Evolutionary conservation across 352 stramenopile genomes (phyloP).

Genomic region (Phytophthora citricola): DNA sequence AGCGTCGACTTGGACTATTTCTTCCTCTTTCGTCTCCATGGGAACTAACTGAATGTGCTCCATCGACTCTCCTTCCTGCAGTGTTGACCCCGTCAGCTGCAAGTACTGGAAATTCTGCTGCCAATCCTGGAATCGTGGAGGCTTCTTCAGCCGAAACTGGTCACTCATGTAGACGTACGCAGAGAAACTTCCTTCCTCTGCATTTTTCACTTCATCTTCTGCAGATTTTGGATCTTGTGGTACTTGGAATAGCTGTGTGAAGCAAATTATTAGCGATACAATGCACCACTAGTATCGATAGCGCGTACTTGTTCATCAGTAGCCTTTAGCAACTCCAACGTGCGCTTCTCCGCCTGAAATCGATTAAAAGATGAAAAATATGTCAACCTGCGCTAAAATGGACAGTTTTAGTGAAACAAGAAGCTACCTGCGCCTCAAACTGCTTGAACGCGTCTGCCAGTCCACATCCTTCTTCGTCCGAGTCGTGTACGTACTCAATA

Average conservation of each 20-base stretch:
- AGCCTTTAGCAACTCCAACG: constrained; percentile 40
- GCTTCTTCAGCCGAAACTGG: constrained; percentile 46
- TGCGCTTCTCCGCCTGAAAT: constrained; percentile 51
- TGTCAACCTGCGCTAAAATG: too few relatives aligned
- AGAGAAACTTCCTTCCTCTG: constrained; percentile 21
- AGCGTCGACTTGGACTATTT: background rate
- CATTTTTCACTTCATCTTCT: background rate
- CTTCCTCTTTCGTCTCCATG: background rate
- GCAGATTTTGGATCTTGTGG: background rate
- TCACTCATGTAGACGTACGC: constrained; percentile 61
- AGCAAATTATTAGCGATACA: constrained; percentile 7
- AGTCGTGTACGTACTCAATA: constrained; percentile 6
- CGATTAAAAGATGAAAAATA: background rate
- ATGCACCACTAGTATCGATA: background rate
- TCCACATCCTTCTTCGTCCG: constrained; percentile 28
- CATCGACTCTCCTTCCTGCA: constrained; percentile 34
- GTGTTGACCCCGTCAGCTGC: constrained; percentile 34
- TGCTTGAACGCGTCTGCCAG: constrained; percentile 60
- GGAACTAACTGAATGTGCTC: constrained; percentile 50
- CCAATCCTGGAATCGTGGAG: constrained; percentile 55
- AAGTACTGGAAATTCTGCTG: constrained; percentile 58
- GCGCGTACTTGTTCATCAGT: constrained; percentile 43
- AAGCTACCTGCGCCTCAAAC: constrained; percentile 54
- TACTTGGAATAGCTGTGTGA: constrained; percentile 27
- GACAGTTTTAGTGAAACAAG: background rate